phyloP scores from a whole-genome alignment of 2,329 filamentous ascomycete species.

The Emmonsiellopsis sp. region DNA sequence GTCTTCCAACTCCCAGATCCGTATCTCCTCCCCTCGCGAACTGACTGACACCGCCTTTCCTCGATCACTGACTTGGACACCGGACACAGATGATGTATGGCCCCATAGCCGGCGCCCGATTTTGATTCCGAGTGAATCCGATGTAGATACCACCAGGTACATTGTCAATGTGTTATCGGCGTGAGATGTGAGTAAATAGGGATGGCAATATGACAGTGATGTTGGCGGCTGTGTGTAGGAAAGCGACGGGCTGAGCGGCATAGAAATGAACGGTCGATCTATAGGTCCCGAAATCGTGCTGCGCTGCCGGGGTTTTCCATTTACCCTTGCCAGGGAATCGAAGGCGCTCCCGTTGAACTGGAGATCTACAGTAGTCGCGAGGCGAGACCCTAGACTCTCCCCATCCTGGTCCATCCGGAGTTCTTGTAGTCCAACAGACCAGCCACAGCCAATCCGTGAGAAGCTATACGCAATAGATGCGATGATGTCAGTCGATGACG shows the following conservation, averaged over 20 bases:
- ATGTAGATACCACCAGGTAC: slow-evolving; percentile 68
- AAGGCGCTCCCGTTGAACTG: slow-evolving; percentile 23
- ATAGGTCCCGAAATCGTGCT: not conserved
- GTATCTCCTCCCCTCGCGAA: slow-evolving; percentile 64
- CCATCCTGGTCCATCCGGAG: slow-evolving; percentile 54
- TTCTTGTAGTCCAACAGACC: slow-evolving; percentile 89
- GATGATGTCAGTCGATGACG: slow-evolving; percentile 54
- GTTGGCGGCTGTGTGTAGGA: slow-evolving; percentile 41
- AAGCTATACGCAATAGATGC: slow-evolving; percentile 83
- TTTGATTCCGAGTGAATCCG: slow-evolving; percentile 57
- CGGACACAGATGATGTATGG: slow-evolving; percentile 81
- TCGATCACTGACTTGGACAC: slow-evolving; percentile 72
- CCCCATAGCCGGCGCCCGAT: slow-evolving; percentile 74
- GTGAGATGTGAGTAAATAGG: slow-evolving; percentile 75
- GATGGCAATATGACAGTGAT: slow-evolving; percentile 65
- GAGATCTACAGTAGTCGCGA: slow-evolving; percentile 32
- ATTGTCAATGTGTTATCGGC: slow-evolving; percentile 81
- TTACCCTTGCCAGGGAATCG: slow-evolving; percentile 6
- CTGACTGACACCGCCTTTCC: slow-evolving; percentile 90
- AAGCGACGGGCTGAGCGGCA: not conserved
- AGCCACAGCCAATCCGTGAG: slow-evolving; percentile 65
- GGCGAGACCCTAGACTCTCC: slow-evolving; percentile 28
- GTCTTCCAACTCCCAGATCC: slow-evolving; percentile 84
- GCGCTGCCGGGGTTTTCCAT: slow-evolving; percentile 6
- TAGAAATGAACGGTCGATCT: not conserved